These are phyloP conservation scores for Exophiala alcalophila DNA, from an alignment of 2,329 filamentous ascomycete species.

Conservation along the genomic window DNA sequence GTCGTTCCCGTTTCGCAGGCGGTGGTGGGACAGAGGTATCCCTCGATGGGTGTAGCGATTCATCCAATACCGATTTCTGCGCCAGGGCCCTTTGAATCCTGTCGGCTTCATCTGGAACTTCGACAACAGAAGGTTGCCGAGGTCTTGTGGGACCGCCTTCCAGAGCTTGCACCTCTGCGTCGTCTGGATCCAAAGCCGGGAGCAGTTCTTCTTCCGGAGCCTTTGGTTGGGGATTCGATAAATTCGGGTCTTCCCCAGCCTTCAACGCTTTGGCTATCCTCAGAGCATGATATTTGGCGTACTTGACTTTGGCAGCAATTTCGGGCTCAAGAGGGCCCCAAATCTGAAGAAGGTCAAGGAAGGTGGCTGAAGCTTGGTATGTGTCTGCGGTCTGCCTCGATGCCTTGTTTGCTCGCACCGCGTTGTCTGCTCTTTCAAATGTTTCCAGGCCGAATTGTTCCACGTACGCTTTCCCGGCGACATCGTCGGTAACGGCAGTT, in stretches of 20 bases:
- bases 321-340: constrained; percentile 77
- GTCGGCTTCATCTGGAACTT: constrained; percentile 57
- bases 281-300: constrained; percentile 91
- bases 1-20: constrained; percentile 26
- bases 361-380: constrained; percentile 87
- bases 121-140: constrained; percentile 57
- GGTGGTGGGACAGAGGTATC: constrained; percentile 40
- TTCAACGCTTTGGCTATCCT: constrained; percentile 89
- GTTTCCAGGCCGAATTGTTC: constrained; percentile 92
- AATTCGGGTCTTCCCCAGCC: constrained; percentile 87
- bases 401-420: constrained; percentile 77
- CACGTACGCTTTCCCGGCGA: constrained; percentile 83
- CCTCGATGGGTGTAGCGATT: constrained; percentile 51
- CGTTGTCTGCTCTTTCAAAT: constrained; percentile 77
- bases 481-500: constrained; percentile 80
- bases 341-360: constrained; percentile 81
- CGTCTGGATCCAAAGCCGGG: constrained; percentile 57
- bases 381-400: constrained; percentile 91
- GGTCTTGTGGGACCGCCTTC: constrained; percentile 46
- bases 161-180: constrained; percentile 62
- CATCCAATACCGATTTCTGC: constrained; percentile 48
- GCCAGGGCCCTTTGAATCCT: constrained; percentile 46
- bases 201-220: constrained; percentile 45
- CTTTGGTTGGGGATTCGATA: constrained; percentile 72
- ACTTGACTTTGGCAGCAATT: constrained; percentile 83